phyloP scores from a whole-genome alignment of 345 rosid species.

The Aquilaria sinensis region DNA sequence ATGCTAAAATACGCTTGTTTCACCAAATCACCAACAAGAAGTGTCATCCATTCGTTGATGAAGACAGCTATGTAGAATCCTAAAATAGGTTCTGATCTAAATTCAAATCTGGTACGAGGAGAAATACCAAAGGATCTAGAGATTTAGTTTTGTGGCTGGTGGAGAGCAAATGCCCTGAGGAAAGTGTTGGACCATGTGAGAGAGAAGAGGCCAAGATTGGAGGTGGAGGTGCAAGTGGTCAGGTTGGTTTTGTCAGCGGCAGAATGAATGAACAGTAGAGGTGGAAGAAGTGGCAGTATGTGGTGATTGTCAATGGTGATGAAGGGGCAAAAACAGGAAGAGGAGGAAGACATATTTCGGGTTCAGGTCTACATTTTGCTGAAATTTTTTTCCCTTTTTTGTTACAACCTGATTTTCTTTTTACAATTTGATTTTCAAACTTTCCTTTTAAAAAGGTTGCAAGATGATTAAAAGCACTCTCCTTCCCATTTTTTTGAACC shows the following conservation, averaged over 20 bases:
- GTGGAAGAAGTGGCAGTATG: conserved; percentile 14
- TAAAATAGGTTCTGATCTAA: conserved; percentile 76
- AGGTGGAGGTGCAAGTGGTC: conserved; percentile 65
- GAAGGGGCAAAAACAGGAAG: conserved; percentile 46
- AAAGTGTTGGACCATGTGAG: conserved; percentile 76
- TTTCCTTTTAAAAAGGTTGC: too few relatives aligned
- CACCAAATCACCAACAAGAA: conserved; percentile 67
- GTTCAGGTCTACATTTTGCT: neutral
- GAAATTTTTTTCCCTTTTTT: conserved; percentile 7
- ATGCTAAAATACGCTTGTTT: conserved; percentile 55
- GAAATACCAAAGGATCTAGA: conserved; percentile 79
- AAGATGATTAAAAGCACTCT: too few relatives aligned
- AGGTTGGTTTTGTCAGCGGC: conserved; percentile 41
- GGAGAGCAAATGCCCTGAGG: conserved; percentile 65
- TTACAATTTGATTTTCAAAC: too few relatives aligned
- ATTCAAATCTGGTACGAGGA: conserved; percentile 63
- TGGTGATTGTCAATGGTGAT: conserved; percentile 13
- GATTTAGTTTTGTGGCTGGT: conserved; percentile 12
- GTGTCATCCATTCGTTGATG: conserved; percentile 55
- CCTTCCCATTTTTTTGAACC: too few relatives aligned
- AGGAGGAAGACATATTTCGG: conserved; percentile 30
- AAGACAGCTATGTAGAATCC: conserved; percentile 77
- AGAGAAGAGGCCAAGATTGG: conserved; percentile 70
- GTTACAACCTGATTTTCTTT: too few relatives aligned
- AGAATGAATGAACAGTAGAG: conserved; percentile 22